Evolutionary conservation across 2,329 filamentous ascomycete genomes (phyloP), one percentile per base, ranked within the genome.

Genomic region (Dactylellina sp.): DNA sequence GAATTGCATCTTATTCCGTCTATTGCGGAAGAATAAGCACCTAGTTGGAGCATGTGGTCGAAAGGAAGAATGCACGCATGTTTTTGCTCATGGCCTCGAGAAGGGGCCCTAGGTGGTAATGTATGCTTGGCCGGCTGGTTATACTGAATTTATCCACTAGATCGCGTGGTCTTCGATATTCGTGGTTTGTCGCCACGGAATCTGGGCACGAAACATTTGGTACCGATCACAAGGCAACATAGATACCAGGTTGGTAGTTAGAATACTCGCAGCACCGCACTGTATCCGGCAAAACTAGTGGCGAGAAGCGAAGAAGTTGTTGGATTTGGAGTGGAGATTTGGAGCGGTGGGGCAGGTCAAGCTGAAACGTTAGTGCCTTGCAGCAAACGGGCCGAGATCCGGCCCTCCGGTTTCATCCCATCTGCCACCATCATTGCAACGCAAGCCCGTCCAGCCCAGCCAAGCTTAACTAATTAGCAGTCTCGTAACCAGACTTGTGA

Each of bases 321-420:
- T 16, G n/a, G 14, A 16, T 42, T 9, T 12, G n/a, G 4, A 5
- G 16, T 16, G 39, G 11, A 16, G 39, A n/a, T n/a, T n/a, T n/a
- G n/a, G n/a, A n/a, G n/a, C n/a, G n/a, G 59, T 53, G 59, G 59
- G 28, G 59, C 37, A 14, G 12, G 46, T 44, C 32, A 37, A 64
- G 32, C 37, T 72, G 68, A 72, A 72, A 72, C 68, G 22, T 32
- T 53, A 56, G 60, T 64, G 37, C 46, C 49, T 60, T 65, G 60
- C 40, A 40, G 28, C 12, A 14, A 37, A 44, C 68, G 68, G 68
- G 52, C 68, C 68, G 68, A 37, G 37, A 65, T 53, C 68, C 68
- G 68, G 39, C 11, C 28, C 40, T 64, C 18, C 55, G 44, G 59
- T 72, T 72, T 72, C 60, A 72, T 59, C 60, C 25, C 53, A 60